Evolutionary conservation across 176 grass and related monocot genomes (phyloP).

Genomic region (Zoysia pacifica): DNA sequence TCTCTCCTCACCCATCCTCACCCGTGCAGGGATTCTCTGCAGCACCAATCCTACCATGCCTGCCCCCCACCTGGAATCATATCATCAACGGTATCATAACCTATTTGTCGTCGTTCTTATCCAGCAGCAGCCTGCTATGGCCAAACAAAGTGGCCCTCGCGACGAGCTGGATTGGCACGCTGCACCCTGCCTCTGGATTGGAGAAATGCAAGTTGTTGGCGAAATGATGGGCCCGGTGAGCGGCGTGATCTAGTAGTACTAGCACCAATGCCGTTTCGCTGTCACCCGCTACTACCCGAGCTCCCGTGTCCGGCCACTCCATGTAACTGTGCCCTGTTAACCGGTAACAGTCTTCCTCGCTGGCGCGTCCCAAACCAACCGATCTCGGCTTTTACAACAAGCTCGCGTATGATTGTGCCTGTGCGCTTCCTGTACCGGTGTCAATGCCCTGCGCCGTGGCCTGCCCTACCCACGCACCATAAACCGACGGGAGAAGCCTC

Average conservation of each 20-base stretch:
- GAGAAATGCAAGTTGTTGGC: constrained; percentile 37
- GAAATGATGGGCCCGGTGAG: constrained; percentile 22
- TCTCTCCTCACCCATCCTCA: background rate
- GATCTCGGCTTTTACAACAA: constrained; percentile 19
- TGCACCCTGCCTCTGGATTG: background rate
- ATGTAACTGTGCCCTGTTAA: constrained; percentile 28
- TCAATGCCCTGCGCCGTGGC: constrained; percentile 16
- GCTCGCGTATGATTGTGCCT: background rate
- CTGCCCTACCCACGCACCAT: background rate
- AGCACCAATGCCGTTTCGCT: constrained; percentile 19
- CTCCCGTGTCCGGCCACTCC: background rate
- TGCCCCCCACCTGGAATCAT: constrained; percentile 45
- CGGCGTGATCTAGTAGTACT: too few species aligned
- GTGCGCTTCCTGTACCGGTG: constrained; percentile 2
- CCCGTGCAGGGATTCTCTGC: constrained; percentile 38
- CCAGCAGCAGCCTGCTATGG: constrained; percentile 18
- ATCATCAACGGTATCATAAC: constrained; percentile 1
- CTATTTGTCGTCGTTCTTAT: constrained; percentile 39
- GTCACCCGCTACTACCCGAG: background rate
- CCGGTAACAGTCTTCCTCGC: constrained; percentile 37
- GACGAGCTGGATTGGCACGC: constrained; percentile 37
- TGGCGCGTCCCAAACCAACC: background rate
- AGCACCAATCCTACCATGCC: constrained; percentile 24
- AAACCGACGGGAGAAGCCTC: constrained; percentile 26
- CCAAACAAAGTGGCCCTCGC: constrained; percentile 12